These are phyloP conservation scores for Prunus fruticosa DNA, from an alignment of 306 rosid genomes.

Conservation along the genomic window DNA sequence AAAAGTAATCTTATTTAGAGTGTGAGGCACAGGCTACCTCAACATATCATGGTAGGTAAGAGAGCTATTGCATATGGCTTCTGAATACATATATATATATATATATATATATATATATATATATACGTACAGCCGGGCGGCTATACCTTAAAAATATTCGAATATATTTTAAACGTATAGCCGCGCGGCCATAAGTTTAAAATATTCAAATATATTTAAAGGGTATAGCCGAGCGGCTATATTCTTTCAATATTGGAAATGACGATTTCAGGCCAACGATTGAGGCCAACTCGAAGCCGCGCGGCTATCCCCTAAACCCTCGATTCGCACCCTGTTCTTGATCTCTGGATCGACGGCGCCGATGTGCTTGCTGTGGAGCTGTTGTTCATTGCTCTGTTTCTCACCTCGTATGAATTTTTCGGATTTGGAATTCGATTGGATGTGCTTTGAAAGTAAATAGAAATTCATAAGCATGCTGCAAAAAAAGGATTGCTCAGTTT, in stretches of 20 bases:
- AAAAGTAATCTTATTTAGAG: background rate
- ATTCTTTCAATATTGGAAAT: too few relatives aligned
- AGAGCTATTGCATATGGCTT: conserved; percentile 85
- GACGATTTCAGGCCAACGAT: too few relatives aligned
- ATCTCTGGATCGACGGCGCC: background rate
- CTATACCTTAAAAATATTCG: too few relatives aligned
- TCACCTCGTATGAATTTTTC: conserved; percentile 28
- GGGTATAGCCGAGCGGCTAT: too few relatives aligned
- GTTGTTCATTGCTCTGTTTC: conserved; percentile 75
- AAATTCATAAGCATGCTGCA: background rate
- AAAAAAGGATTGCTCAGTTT: background rate
- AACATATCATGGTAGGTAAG: conserved; percentile 63
- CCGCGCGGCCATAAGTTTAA: too few relatives aligned
- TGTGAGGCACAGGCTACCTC: conserved; percentile 50
- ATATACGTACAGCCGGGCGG: too few relatives aligned
- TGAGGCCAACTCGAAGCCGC: too few relatives aligned
- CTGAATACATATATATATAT: conserved; percentile 29
- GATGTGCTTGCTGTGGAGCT: conserved; percentile 76
- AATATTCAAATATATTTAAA: too few relatives aligned
- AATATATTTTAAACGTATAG: too few relatives aligned
- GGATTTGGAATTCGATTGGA: background rate
- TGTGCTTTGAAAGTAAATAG: background rate
- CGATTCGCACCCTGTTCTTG: too few relatives aligned
- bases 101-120: too few relatives aligned
- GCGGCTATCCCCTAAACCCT: too few relatives aligned